Base-by-base conservation (phyloP, 192 early-diverging fungal species). In the Gorgonomyces haynaldii region DNA sequence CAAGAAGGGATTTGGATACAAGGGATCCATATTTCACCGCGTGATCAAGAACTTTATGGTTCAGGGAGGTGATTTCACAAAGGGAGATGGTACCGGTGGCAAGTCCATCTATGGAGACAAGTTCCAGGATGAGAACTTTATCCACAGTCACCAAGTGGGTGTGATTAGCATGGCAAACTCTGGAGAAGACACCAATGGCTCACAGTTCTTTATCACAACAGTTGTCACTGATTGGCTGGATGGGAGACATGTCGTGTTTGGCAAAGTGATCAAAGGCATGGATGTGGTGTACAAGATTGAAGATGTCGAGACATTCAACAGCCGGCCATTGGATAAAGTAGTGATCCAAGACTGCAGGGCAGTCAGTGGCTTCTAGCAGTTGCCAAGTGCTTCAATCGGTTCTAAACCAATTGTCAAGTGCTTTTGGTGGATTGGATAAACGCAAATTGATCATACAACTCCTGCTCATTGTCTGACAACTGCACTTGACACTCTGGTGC, bases 61-160 rank as follows among this genome's bases (percentile, higher is more conserved):
- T 55, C 84, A 86, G 65, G 83, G 80, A 27, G 84, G 83, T 38
- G 84, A 87, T 58, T 86, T 86, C 50, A 83, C 76, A 0, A 50
- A 53, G 13, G 39, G 62, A 5, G 58, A 58, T 49, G 58, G 72
- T 30, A 66, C 60, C 22, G 67, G 74, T n/a, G 73, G 69, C 15
- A 59, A 72, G 19, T 77, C 61, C 22, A 78, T 81, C 45, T 81
- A 81, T 25, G 71, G 64, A 27, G 61, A 54, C 16, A 70, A 67
- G 37, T 81, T 81, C 37, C 61, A 55, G 13, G 79, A 81, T 54
- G 79, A 81, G 45, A 57, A 46, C 28, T 67, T 71, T 31, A 25
- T 42, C 15, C 49, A 65, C 23, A 57, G 53, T 29, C 69, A 71
- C 47, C 22, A 23, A 12, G 58, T 52, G 4, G 8, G 27, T 52